Evolutionary conservation across 257 asterid genomes (phyloP).

Genomic region (Przewalskia tangutica): DNA sequence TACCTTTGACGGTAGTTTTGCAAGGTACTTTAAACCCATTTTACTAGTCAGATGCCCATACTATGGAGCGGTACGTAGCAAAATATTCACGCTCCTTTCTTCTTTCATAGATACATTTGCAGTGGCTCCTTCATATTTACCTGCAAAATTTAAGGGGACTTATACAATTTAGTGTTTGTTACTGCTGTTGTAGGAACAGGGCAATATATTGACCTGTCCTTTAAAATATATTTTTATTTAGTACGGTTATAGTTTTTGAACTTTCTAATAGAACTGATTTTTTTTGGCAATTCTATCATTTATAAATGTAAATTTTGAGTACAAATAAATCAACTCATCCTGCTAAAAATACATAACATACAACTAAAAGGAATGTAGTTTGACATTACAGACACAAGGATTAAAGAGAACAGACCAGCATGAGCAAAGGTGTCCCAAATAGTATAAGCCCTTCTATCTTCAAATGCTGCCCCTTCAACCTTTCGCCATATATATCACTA

Average conservation of each 20-base stretch:
- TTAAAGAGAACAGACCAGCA: conserved; percentile 15
- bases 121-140: not conserved
- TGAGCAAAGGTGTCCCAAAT: conserved; percentile 37
- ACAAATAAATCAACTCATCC: not conserved
- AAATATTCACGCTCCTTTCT: too few species aligned
- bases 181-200: not conserved
- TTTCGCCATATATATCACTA: not conserved
- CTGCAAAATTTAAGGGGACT: not conserved
- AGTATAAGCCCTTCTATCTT: conserved; percentile 37
- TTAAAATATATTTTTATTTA: too few species aligned
- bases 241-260: too few species aligned
- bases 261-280: too few species aligned
- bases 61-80: too few species aligned
- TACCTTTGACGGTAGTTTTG: too few species aligned
- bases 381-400: too few species aligned
- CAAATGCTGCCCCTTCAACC: conserved; percentile 36
- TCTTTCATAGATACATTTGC: conserved; percentile 17
- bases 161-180: not conserved
- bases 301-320: too few species aligned
- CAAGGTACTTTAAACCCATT: too few species aligned
- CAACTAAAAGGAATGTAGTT: not conserved
- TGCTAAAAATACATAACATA: not conserved
- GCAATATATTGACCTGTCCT: not conserved
- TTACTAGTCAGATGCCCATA: too few species aligned
- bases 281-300: too few species aligned